Conservation (phyloP, 192 early-diverging fungal species). For the Linnemannia hyalina region DNA sequence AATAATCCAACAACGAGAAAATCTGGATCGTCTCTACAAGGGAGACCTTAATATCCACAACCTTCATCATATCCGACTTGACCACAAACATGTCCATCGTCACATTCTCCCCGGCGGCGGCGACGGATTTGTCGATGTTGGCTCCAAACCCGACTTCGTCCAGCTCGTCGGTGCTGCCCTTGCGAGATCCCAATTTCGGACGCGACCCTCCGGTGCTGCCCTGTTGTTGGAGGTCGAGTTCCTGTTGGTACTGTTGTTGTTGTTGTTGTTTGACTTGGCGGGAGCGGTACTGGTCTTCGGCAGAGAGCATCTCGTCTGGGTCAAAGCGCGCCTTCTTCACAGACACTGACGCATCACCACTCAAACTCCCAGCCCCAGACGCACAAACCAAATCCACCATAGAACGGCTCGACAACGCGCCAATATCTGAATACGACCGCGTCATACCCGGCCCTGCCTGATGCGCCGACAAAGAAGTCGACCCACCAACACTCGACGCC, state of each 20-base stretch:
- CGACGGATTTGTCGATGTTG: slow-evolving; percentile 50
- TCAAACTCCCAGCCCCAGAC: not conserved
- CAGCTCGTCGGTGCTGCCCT: slow-evolving; percentile 15
- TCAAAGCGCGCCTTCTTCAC: not conserved
- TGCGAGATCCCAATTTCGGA: not conserved
- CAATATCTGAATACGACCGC: slow-evolving; percentile 11
- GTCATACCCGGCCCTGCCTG: not conserved
- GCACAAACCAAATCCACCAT: not conserved
- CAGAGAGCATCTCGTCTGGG: not conserved
- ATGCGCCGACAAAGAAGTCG: not conserved
- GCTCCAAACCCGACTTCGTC: slow-evolving; percentile 55
- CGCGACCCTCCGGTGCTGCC: not conserved
- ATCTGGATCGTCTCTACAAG: slow-evolving; percentile 45
- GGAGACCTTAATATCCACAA: slow-evolving; percentile 53
- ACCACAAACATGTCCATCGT: slow-evolving; percentile 51
- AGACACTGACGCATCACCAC: not conserved
- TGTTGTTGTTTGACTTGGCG: slow-evolving; percentile 8
- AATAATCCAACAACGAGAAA: slow-evolving; percentile 26
- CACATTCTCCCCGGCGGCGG: slow-evolving; percentile 40
- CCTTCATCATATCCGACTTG: slow-evolving; percentile 53
- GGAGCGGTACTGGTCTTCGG: slow-evolving; percentile 19
- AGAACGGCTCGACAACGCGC: not conserved
- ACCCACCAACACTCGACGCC: not conserved
- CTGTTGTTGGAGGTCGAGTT: not conserved
- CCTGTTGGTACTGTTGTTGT: not conserved